A percentile compares a stretch with the other conserved stretches of the same genome.
These are phyloP conservation scores for Albugo laibachii DNA, from an alignment of 352 stramenopile genomes.

Conservation along the genomic window DNA sequence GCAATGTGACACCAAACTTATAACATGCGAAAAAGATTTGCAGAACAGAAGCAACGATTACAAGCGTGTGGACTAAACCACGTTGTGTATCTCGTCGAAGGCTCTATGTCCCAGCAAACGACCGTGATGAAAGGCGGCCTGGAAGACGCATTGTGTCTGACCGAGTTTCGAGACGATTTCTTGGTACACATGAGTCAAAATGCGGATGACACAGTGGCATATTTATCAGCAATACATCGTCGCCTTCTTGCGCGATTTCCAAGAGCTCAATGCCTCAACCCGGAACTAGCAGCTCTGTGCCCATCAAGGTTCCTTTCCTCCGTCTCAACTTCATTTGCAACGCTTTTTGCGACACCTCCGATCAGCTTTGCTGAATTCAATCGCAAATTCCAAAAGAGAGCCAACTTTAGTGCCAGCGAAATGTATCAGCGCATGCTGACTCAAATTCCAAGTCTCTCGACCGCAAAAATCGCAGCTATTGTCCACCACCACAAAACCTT, in stretches of 20 bases:
- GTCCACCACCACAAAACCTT: conserved; percentile 27
- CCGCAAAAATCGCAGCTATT: conserved; percentile 25
- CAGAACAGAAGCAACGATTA: conserved; percentile 58
- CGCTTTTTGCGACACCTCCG: conserved; percentile 24
- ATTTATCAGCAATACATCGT: conserved; percentile 39
- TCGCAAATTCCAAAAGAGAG: conserved; percentile 50
- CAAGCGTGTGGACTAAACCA: conserved; percentile 39
- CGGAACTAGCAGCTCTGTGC: conserved; percentile 5
- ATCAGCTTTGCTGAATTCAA: conserved; percentile 45
- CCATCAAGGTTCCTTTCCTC: not conserved
- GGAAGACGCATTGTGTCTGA: conserved; percentile 53
- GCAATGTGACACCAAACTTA: too few relatives aligned
- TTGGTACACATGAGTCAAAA: conserved; percentile 63
- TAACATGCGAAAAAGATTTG: too few relatives aligned
- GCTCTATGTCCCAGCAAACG: conserved; percentile 40
- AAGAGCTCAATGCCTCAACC: conserved; percentile 13
- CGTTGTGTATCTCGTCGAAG: conserved; percentile 73
- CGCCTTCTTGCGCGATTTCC: conserved; percentile 42
- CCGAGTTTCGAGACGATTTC: conserved; percentile 65
- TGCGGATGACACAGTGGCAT: conserved; percentile 54
- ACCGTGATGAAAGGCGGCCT: conserved; percentile 33
- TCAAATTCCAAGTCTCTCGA: conserved; percentile 39
- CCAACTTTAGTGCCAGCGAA: conserved; percentile 41
- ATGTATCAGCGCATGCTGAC: conserved; percentile 75
- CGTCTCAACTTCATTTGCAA: not conserved